A percentile compares a stretch with the other conserved stretches of the same genome.
phyloP scores from a whole-genome alignment of 768 basidiomycete species.

The Trametes villosa region DNA sequence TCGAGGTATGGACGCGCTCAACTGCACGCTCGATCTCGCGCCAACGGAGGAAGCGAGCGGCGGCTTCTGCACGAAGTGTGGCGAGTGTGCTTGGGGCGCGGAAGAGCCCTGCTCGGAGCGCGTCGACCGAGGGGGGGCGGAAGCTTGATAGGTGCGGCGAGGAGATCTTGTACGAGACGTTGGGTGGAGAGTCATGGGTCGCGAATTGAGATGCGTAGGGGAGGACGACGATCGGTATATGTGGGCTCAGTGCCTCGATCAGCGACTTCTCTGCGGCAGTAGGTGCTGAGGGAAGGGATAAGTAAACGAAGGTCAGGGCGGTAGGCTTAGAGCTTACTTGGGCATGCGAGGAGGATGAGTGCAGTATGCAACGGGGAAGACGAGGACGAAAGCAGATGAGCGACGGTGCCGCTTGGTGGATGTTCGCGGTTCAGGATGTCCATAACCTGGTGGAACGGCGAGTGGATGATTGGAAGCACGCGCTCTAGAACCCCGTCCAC shows the following conservation, averaged over 20 bases:
- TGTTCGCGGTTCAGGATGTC: constrained; percentile 57
- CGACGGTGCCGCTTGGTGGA: constrained; percentile 54
- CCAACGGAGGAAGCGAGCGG: constrained; percentile 74
- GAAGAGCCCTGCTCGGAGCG: constrained; percentile 64
- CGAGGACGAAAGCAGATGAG: constrained; percentile 60
- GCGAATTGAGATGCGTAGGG: constrained; percentile 33
- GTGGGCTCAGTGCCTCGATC: constrained; percentile 51
- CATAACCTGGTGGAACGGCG: constrained; percentile 57
- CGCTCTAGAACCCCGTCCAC: constrained; percentile 22
- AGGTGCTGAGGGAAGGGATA: constrained; percentile 28
- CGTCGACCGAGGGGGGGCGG: constrained; percentile 52
- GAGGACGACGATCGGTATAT: constrained; percentile 63
- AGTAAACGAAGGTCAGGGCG: neutral
- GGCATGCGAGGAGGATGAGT: constrained; percentile 55
- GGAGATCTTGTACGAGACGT: constrained; percentile 17
- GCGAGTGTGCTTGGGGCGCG: constrained; percentile 64
- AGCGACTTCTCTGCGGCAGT: constrained; percentile 46
- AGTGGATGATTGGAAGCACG: constrained; percentile 53
- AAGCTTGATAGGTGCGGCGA: constrained; percentile 49
- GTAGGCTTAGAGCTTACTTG: constrained; percentile 42
- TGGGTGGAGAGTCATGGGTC: neutral
- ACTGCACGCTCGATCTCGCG: constrained; percentile 67
- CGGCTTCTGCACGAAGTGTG: constrained; percentile 62
- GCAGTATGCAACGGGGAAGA: constrained; percentile 64
- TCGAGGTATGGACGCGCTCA: constrained; percentile 47